These are phyloP conservation scores for Penicillium robsamsonii DNA, from an alignment of 495 filamentous ascomycete species.

Conservation along the genomic window DNA sequence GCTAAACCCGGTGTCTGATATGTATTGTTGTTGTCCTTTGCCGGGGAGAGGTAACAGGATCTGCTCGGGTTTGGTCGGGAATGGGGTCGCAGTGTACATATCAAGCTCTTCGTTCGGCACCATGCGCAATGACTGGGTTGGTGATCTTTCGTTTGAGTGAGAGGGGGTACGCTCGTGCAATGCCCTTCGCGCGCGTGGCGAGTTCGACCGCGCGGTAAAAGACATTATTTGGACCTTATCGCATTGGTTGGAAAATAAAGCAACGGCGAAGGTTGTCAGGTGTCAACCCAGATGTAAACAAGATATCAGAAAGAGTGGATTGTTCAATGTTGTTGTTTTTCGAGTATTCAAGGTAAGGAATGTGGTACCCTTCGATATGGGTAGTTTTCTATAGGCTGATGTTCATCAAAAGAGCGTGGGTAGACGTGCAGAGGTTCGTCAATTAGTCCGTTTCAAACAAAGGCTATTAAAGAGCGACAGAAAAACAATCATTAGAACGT, in stretches of 20 bases:
- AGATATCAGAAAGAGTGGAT: conserved; percentile 16
- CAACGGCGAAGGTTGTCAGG: not conserved
- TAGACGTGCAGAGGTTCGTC: conserved; percentile 28
- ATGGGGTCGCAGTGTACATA: conserved; percentile 47
- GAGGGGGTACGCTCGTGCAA: conserved; percentile 54
- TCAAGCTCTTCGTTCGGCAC: conserved; percentile 38
- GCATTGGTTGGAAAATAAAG: conserved; percentile 29
- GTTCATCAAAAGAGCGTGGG: conserved; percentile 22
- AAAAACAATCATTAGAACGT: conserved; percentile 28
- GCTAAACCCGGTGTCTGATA: conserved; percentile 36
- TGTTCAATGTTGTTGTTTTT: conserved; percentile 22
- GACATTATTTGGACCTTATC: conserved; percentile 38
- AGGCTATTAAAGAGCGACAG: conserved; percentile 35
- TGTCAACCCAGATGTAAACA: conserved; percentile 5
- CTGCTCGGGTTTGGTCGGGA: conserved; percentile 54
- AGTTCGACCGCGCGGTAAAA: conserved; percentile 30
- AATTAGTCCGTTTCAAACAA: conserved; percentile 29
- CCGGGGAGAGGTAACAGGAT: conserved; percentile 48
- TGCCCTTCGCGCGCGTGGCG: conserved; percentile 42
- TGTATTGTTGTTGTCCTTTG: conserved; percentile 41
- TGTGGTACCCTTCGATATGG: conserved; percentile 27
- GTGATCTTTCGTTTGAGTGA: conserved; percentile 47
- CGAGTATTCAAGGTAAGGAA: conserved; percentile 29
- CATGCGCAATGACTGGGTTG: conserved; percentile 37
- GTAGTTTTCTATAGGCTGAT: conserved; percentile 5